Conservation (phyloP, 2,329 filamentous ascomycete species). For the Teratosphaeria nubilosa region DNA sequence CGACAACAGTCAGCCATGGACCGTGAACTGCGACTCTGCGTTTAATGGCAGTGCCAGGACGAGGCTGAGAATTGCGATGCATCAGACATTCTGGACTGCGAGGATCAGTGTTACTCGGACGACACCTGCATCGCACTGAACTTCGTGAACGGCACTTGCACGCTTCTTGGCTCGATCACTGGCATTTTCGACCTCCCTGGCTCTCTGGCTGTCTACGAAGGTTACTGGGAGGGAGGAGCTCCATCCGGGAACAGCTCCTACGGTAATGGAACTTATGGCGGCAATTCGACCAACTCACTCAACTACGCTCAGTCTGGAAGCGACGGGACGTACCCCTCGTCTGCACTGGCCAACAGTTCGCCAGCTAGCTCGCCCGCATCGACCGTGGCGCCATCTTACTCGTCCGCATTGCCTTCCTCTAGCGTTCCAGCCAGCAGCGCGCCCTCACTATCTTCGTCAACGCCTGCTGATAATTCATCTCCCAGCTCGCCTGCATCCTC, state of each 20-base stretch:
- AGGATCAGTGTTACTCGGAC: constrained; percentile 1
- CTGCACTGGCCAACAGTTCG: too few relatives aligned
- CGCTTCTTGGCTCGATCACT: constrained; percentile 1
- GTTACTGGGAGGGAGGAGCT: background rate
- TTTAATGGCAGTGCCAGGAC: constrained; percentile 1
- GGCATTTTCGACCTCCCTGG: background rate
- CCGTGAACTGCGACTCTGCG: constrained; percentile 1
- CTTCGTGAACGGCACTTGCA: background rate
- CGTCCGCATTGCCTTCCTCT: too few relatives aligned
- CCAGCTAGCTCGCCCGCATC: too few relatives aligned
- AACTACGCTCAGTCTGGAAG: too few relatives aligned
- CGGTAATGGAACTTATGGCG: too few relatives aligned
- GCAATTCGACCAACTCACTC: too few relatives aligned
- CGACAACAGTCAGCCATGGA: constrained; percentile 1
- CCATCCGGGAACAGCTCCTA: background rate
- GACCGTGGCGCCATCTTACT: too few relatives aligned
- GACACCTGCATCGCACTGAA: constrained; percentile 4
- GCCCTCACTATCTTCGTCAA: too few relatives aligned
- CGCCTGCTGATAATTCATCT: too few relatives aligned
- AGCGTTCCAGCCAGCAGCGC: too few relatives aligned
- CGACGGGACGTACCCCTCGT: too few relatives aligned
- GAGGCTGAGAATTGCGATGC: background rate
- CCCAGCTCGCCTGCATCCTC: too few relatives aligned
- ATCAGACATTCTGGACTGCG: background rate
- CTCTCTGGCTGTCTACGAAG: constrained; percentile 4